Evolutionary conservation across 345 rosid genomes (phyloP).

Genomic region (Gossypium anomalum): DNA sequence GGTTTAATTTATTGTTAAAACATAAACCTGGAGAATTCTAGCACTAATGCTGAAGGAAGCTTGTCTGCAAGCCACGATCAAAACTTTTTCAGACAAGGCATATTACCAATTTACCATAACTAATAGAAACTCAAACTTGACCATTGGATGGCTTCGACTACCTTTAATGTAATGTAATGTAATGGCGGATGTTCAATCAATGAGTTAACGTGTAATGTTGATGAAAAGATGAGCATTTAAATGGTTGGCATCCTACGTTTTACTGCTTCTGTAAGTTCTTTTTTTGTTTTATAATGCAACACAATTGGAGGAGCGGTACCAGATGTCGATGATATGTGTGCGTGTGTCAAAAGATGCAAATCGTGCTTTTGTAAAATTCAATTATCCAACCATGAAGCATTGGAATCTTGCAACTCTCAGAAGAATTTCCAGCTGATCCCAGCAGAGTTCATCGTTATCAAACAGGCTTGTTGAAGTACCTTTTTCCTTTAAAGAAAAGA

Average conservation of each 20-base stretch:
- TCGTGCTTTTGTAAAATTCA: no score
- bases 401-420: no score
- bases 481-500: no score
- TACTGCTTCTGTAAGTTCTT: no score
- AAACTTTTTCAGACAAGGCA: neutral
- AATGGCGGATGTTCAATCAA: neutral
- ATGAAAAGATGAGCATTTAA: conserved; percentile 25
- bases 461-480: no score
- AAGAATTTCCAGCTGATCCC: neutral
- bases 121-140: neutral
- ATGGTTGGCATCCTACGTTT: conserved; percentile 13
- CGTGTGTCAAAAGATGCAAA: no score
- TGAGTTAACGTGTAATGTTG: conserved; percentile 25
- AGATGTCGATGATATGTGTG: no score
- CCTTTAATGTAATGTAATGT: neutral
- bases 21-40: neutral
- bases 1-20: neutral
- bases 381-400: no score
- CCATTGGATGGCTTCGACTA: neutral
- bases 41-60: neutral
- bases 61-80: neutral
- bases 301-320: no score
- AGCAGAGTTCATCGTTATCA: neutral
- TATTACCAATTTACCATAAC: neutral
- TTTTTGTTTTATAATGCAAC: no score